phyloP scores from a whole-genome alignment of 192 early-diverging fungal genomes.

The Entrophospora sp. region DNA sequence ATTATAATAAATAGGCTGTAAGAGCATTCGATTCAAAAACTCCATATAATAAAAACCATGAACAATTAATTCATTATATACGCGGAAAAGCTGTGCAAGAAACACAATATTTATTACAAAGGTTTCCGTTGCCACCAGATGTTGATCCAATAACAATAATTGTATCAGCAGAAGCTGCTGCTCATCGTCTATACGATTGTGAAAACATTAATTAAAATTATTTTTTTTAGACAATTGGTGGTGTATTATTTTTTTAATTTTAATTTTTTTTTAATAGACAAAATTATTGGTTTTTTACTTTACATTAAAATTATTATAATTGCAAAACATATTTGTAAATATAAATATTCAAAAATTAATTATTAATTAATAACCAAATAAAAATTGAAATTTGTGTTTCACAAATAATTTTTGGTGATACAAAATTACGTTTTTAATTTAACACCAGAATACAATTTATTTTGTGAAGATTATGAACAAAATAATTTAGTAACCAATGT shows the following conservation, averaged over 20 bases:
- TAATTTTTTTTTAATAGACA: neutral
- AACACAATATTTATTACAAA: neutral
- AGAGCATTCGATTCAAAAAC: neutral
- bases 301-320: too few relatives aligned
- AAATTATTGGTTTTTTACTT: too few relatives aligned
- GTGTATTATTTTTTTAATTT: neutral
- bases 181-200: conserved; percentile 17
- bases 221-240: too few relatives aligned
- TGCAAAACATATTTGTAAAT: too few relatives aligned
- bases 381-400: too few relatives aligned
- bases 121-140: neutral
- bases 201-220: neutral
- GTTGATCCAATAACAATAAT: conserved; percentile 8
- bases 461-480: too few relatives aligned
- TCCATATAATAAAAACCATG: neutral
- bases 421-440: too few relatives aligned
- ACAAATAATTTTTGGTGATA: too few relatives aligned
- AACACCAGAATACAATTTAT: too few relatives aligned
- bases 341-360: too few relatives aligned
- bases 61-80: neutral
- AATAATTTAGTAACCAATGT: too few relatives aligned
- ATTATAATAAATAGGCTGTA: conserved; percentile 16
- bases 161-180: conserved; percentile 17
- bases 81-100: neutral
- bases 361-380: too few relatives aligned